Conservation (phyloP, 73 alveolate genomes). For the Stentor roeselii region DNA sequence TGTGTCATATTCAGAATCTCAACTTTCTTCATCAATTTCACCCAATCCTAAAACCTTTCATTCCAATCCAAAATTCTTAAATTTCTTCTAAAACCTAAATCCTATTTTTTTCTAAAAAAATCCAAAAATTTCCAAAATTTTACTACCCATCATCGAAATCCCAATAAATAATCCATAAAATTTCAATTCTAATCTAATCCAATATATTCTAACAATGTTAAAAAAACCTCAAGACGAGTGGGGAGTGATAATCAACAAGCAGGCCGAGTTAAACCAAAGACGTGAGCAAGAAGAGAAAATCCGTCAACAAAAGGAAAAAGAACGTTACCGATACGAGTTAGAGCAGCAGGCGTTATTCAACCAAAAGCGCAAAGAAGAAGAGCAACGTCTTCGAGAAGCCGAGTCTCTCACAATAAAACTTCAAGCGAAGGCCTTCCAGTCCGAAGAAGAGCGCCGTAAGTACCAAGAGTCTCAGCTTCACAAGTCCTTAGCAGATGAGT, state of each 20-base stretch:
- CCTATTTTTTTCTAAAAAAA: too few species aligned
- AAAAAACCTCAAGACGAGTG: constrained; percentile 27
- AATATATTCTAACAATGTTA: too few species aligned
- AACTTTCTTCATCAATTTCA: too few species aligned
- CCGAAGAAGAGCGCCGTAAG: not conserved
- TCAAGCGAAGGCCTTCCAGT: constrained; percentile 18
- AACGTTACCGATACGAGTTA: not conserved
- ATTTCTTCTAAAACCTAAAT: too few species aligned
- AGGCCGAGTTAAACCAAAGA: not conserved
- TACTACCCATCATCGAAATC: too few species aligned
- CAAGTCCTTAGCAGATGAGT: not conserved
- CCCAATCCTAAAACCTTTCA: too few species aligned
- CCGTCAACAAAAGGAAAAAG: constrained; percentile 3
- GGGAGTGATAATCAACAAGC: constrained; percentile 10
- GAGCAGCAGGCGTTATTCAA: not conserved
- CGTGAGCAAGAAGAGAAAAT: not conserved
- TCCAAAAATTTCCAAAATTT: too few species aligned
- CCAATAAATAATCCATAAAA: too few species aligned
- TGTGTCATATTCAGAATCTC: too few species aligned
- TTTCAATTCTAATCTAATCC: too few species aligned
- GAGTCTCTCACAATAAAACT: not conserved
- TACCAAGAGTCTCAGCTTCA: not conserved
- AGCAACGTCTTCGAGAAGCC: not conserved
- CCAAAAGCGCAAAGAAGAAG: not conserved
- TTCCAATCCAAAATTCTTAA: too few species aligned